These are phyloP conservation scores for Pyricularia sp. DNA, from an alignment of 2,329 filamentous ascomycete genomes.

Conservation along the genomic window DNA sequence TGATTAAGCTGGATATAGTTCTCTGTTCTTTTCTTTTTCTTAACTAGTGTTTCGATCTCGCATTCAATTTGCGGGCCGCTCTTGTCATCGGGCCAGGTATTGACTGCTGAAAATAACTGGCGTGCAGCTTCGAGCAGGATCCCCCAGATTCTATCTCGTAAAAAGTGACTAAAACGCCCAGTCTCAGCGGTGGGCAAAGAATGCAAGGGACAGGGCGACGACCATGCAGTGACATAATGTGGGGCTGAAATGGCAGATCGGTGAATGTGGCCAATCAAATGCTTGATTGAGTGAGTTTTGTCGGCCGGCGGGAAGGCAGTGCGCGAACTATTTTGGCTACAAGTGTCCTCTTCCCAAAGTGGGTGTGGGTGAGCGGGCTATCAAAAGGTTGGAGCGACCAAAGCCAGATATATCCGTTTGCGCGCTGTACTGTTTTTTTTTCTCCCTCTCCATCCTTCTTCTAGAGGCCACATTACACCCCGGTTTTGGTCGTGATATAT, in stretches of 20 bases:
- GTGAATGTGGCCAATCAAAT: neutral
- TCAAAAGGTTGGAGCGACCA: neutral
- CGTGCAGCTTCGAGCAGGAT: neutral
- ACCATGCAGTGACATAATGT: neutral
- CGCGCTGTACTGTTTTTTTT: neutral
- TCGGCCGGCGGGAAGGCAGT: neutral
- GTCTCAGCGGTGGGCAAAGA: neutral
- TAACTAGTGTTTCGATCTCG: neutral
- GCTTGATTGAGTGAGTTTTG: neutral
- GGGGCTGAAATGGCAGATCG: neutral
- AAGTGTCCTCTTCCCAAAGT: constrained; percentile 1
- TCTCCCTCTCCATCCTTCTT: neutral
- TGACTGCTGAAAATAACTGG: neutral
- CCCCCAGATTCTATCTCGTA: neutral
- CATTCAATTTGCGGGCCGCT: neutral
- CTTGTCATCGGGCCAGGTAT: too few species aligned
- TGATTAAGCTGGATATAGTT: neutral
- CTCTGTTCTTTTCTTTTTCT: too few species aligned
- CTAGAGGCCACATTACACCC: neutral
- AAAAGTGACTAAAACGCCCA: neutral
- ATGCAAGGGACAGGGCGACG: neutral
- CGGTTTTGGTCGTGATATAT: neutral
- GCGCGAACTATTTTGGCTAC: neutral
- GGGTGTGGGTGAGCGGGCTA: neutral
- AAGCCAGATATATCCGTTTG: neutral